Evolutionary conservation across 2,329 filamentous ascomycete species (phyloP), one percentile per base, ranked within the genome.

Genomic region (Aspergillus luchuensis): DNA sequence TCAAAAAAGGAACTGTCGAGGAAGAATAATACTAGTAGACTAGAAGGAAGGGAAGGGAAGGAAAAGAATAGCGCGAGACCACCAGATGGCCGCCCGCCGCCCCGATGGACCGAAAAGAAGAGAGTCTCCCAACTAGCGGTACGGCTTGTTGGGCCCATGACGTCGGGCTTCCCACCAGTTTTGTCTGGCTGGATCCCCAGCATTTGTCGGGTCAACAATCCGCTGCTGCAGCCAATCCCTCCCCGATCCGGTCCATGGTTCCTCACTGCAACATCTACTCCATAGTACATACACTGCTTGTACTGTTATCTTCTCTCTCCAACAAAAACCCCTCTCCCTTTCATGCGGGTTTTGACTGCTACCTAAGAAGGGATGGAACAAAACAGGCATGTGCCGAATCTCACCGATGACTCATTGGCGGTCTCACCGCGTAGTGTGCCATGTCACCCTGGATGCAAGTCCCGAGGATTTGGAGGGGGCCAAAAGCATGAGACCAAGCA

Each of bases 121-220:
- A 13, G 30, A 36, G 10, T 13, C 33, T 36, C 68, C 64, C 68
- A 69, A 69, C 66, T 69, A 59, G 57, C 58, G 55, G 49, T 54
- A 47, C 38, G 50, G 58, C 63, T 69, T 71, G 69, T 71, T 71
- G 69, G 67, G 68, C 67, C 64, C 66, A 69, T 67, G 59, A 56
- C 55, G 56, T 57, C 39, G 39, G 39, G 57, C 11, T 60, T 65
- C 65, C 65, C 63, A 63, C 63, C 54, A 58, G 39, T 61, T 63
- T 57, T 55, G 48, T 6, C 11, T 49, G 30, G 21, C 28, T 11
- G 17, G 33, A 36, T 23, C 51, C 60, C 43, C 47, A 59, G 45
- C 41, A 56, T 36, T 48, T 57, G 23, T 60, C 33, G 57, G 25
- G 45, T 50, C 56, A 55, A 55, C 52, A 56, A 56, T 41, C 43